phyloP scores from a whole-genome alignment of 352 stramenopile genomes.

The Aphanomyces stellatus region DNA sequence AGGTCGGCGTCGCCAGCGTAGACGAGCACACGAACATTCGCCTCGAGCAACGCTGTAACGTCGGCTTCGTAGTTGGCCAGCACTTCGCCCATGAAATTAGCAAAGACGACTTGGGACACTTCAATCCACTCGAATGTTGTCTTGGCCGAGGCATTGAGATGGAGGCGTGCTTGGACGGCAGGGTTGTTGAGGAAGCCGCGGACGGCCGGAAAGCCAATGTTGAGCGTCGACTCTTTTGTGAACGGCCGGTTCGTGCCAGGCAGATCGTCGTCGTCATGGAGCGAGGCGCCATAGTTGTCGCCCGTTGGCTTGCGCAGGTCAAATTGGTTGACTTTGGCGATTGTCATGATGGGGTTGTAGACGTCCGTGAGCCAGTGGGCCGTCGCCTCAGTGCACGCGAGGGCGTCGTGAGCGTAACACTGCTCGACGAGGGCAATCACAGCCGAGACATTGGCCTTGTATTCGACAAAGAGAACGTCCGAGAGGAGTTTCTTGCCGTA shows the following conservation, averaged over 20 bases:
- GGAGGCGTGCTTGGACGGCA: slow-evolving; percentile 41
- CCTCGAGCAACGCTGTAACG: neutral
- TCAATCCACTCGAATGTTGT: slow-evolving; percentile 26
- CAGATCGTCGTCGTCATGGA: neutral
- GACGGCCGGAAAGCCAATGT: too few relatives aligned
- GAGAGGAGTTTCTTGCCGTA: slow-evolving; percentile 54
- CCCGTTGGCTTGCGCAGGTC: slow-evolving; percentile 55
- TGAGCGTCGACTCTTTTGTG: too few relatives aligned
- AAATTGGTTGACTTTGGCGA: slow-evolving; percentile 50
- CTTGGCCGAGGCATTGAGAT: slow-evolving; percentile 27
- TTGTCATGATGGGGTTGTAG: slow-evolving; percentile 28
- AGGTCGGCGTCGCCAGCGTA: slow-evolving; percentile 95
- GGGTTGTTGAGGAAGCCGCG: slow-evolving; percentile 13
- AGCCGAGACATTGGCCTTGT: slow-evolving; percentile 30
- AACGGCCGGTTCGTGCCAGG: too few relatives aligned
- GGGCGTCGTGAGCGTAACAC: slow-evolving; percentile 35
- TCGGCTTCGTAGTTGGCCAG: slow-evolving; percentile 37
- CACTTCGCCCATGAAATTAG: slow-evolving; percentile 74
- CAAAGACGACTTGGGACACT: slow-evolving; percentile 69
- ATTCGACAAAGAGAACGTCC: slow-evolving; percentile 30
- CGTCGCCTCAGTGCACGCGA: slow-evolving; percentile 32
- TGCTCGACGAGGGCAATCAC: slow-evolving; percentile 31
- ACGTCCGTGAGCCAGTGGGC: slow-evolving; percentile 31
- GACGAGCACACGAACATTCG: slow-evolving; percentile 73
- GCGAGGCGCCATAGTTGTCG: neutral